A percentile compares a stretch with the other conserved stretches of the same genome.
These are phyloP conservation scores for Erodium texanum DNA, from an alignment of 441 rosid genomes.

Conservation along the genomic window DNA sequence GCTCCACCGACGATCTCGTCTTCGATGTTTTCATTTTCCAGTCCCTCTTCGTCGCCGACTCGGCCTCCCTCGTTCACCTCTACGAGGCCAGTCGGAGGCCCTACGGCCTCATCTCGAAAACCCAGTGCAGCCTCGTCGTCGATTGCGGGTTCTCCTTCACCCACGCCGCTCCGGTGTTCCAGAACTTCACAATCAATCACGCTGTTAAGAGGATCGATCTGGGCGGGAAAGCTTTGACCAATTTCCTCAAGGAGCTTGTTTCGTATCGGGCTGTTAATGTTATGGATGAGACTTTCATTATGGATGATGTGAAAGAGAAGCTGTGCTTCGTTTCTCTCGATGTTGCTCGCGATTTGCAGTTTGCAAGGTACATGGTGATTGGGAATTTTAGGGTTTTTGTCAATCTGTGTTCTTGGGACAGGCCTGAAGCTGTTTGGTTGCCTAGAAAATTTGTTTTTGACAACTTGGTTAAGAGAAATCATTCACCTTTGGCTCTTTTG, in stretches of 20 bases:
- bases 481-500: too few relatives aligned
- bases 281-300: conserved; percentile 73
- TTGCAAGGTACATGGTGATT: too few relatives aligned
- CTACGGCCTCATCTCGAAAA: conserved; percentile 39
- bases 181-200: conserved; percentile 55
- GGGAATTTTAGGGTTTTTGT: too few relatives aligned
- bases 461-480: too few relatives aligned
- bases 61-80: conserved; percentile 70
- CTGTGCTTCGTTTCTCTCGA: conserved; percentile 86
- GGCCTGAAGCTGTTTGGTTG: too few relatives aligned
- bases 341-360: conserved; percentile 52
- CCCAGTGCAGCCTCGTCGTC: conserved; percentile 75
- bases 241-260: conserved; percentile 77
- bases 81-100: conserved; percentile 68
- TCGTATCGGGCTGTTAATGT: conserved; percentile 74
- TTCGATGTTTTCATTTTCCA: conserved; percentile 79
- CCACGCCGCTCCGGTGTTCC: conserved; percentile 79
- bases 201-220: conserved; percentile 78
- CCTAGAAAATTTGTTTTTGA: too few relatives aligned
- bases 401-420: too few relatives aligned
- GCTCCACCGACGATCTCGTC: conserved; percentile 33
- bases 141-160: conserved; percentile 94
- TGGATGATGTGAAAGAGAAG: conserved; percentile 93
- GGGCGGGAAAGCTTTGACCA: conserved; percentile 90
- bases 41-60: conserved; percentile 53